A percentile compares a stretch with the other conserved stretches of the same genome.
These are phyloP conservation scores for Aureobasidium sp. DNA, from an alignment of 2,329 filamentous ascomycete species.

Conservation along the genomic window DNA sequence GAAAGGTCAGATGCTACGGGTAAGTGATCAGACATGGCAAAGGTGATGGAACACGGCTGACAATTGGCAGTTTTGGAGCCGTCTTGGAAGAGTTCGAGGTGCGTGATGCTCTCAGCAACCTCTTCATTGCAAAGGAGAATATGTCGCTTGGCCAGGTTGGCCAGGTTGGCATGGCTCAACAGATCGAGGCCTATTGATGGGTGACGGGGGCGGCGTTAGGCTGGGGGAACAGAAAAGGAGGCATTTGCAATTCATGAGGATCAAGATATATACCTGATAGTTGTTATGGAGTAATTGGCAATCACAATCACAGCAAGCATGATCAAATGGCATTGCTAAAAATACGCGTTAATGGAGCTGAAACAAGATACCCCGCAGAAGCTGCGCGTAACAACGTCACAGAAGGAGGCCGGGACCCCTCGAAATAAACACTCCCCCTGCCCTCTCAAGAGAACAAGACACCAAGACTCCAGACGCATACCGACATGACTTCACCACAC, in stretches of 20 bases:
- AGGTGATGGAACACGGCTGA: not conserved
- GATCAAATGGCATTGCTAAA: not conserved
- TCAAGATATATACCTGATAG: not conserved
- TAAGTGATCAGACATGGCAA: slow-evolving; percentile 37
- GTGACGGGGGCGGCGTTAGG: not conserved
- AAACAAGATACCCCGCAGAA: slow-evolving; percentile 5
- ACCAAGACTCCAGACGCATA: not conserved
- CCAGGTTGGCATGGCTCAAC: slow-evolving; percentile 1
- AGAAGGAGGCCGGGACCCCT: not conserved
- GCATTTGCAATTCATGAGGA: not conserved
- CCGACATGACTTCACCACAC: not conserved
- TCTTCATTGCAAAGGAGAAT: slow-evolving; percentile 50
- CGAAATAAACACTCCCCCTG: not conserved
- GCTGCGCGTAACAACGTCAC: slow-evolving; percentile 7
- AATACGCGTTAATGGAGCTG: not conserved
- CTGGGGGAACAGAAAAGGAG: not conserved
- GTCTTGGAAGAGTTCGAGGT: slow-evolving; percentile 67
- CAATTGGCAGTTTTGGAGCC: slow-evolving; percentile 50
- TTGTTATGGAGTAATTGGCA: not conserved
- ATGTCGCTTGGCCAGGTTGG: slow-evolving; percentile 8
- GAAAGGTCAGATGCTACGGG: slow-evolving; percentile 90
- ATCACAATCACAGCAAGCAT: not conserved
- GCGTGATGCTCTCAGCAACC: slow-evolving; percentile 64
- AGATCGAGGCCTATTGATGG: slow-evolving; percentile 13
- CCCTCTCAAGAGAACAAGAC: not conserved